Conservation (phyloP, 2,329 filamentous ascomycete genomes). For the Aspergillus flavus region DNA sequence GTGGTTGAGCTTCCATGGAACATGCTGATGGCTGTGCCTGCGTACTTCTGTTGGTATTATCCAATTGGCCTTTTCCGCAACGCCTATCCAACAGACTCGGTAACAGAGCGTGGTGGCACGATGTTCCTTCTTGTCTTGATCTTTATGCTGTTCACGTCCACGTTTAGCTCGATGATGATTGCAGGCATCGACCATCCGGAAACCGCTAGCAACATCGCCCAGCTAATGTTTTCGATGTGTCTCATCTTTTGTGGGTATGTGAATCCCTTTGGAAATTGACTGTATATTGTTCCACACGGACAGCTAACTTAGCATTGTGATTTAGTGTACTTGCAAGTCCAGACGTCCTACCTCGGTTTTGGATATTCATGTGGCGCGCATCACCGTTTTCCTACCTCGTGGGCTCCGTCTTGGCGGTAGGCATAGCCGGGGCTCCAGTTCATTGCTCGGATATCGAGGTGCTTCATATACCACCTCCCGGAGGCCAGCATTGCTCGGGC, state of each 20-base stretch:
- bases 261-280: background rate
- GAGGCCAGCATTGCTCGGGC: conserved; percentile 62
- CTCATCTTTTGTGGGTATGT: conserved; percentile 57
- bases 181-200: conserved; percentile 67
- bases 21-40: conserved; percentile 58
- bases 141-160: conserved; percentile 69
- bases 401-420: conserved; percentile 42
- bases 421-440: conserved; percentile 33
- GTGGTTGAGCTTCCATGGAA: conserved; percentile 68
- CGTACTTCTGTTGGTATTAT: conserved; percentile 69
- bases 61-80: conserved; percentile 52
- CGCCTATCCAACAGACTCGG: conserved; percentile 34
- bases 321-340: conserved; percentile 63
- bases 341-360: conserved; percentile 66
- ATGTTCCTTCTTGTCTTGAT: conserved; percentile 66
- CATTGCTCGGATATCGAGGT: conserved; percentile 39
- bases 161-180: conserved; percentile 73
- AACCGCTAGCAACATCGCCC: conserved; percentile 64
- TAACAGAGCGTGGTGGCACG: conserved; percentile 59
- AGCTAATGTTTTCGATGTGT: conserved; percentile 59
- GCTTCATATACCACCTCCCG: conserved; percentile 50
- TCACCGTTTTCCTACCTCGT: conserved; percentile 67
- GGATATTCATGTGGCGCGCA: conserved; percentile 75
- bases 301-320: conserved; percentile 5
- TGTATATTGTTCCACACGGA: background rate